These are phyloP conservation scores for Termitomyces sp. DNA, from an alignment of 768 basidiomycete species.

Conservation along the genomic window DNA sequence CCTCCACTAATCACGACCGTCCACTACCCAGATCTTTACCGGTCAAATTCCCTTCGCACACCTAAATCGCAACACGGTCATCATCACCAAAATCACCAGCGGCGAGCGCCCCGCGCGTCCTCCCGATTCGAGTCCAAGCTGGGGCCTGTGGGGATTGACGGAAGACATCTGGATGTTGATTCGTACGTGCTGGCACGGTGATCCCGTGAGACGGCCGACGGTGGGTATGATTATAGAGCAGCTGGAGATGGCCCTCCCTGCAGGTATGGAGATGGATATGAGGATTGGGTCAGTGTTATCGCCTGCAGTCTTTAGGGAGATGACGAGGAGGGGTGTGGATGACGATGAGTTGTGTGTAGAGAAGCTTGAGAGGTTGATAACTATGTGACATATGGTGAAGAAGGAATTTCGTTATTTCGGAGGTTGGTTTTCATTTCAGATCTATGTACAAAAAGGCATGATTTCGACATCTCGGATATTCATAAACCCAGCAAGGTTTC, in stretches of 20 bases:
- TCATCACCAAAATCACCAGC: background rate
- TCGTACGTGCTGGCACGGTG: background rate
- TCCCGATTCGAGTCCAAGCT: background rate
- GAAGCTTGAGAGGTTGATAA: background rate
- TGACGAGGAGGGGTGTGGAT: slow-evolving; percentile 3
- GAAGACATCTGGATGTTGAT: slow-evolving; percentile 5
- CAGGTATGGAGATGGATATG: background rate
- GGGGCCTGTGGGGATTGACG: slow-evolving; percentile 12
- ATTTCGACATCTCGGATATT: too few species aligned
- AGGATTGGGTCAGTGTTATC: background rate
- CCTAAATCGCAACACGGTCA: background rate
- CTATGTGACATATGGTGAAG: background rate
- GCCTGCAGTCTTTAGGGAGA: slow-evolving; percentile 5
- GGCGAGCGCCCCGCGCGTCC: slow-evolving; percentile 5
- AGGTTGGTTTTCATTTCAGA: background rate
- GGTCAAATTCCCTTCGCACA: slow-evolving; percentile 2
- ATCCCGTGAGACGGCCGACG: slow-evolving; percentile 1
- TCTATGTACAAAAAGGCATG: background rate
- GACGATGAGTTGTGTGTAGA: background rate
- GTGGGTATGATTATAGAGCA: slow-evolving; percentile 1
- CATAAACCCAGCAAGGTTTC: background rate
- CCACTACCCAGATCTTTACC: slow-evolving; percentile 2
- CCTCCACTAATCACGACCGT: background rate
- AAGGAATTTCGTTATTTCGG: background rate
- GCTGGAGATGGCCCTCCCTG: background rate